Evolutionary conservation across 73 alveolate genomes (phyloP).

Genomic region (Breviolum minutum): DNA sequence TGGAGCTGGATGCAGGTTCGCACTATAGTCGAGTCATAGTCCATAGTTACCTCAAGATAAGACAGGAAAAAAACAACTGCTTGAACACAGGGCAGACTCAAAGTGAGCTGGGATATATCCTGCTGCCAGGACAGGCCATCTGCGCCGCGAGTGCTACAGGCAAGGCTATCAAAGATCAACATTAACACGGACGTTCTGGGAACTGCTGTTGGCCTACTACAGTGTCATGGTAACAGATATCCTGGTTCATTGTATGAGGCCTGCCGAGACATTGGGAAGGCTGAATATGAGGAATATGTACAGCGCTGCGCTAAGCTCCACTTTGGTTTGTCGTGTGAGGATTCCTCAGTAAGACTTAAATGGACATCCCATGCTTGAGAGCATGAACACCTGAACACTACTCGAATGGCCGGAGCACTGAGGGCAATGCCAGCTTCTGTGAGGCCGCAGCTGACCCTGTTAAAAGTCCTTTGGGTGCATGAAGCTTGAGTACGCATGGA

Average conservation of each 20-base stretch:
- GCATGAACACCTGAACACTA: too few species aligned
- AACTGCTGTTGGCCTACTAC: not conserved
- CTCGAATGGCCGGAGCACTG: not conserved
- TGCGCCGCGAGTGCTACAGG: slow-evolving; percentile 78
- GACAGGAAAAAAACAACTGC: too few species aligned
- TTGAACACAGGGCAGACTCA: too few species aligned
- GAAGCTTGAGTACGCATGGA: too few species aligned
- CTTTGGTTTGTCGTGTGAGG: too few species aligned
- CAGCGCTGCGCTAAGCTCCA: not conserved
- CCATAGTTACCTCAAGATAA: too few species aligned
- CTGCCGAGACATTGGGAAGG: slow-evolving; percentile 53
- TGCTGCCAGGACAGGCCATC: slow-evolving; percentile 57
- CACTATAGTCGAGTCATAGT: too few species aligned
- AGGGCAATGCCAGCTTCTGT: slow-evolving; percentile 80
- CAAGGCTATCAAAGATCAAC: not conserved
- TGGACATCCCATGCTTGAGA: too few species aligned
- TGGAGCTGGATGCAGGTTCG: too few species aligned
- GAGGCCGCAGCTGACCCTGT: not conserved
- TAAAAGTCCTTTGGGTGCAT: too few species aligned
- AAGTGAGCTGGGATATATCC: not conserved
- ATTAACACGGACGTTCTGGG: not conserved
- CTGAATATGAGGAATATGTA: slow-evolving; percentile 56
- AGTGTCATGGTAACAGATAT: not conserved
- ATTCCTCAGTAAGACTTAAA: too few species aligned
- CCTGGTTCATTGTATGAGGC: not conserved